Base-by-base conservation (phyloP, 192 early-diverging fungal genomes). In the Podila verticillata region DNA sequence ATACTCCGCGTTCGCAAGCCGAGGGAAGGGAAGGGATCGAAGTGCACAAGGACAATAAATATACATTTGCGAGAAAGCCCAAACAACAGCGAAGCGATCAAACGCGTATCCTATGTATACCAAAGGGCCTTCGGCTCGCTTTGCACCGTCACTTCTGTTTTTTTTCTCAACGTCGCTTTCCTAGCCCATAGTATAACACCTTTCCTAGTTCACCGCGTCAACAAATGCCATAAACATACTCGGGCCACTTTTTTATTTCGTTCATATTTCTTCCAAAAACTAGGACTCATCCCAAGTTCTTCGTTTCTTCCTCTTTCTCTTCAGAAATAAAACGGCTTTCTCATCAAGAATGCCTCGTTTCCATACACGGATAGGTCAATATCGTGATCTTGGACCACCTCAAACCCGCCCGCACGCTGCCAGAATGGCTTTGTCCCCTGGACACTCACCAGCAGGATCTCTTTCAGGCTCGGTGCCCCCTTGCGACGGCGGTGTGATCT, bases 391-490 rank as follows among this genome's bases (percentile, higher is more conserved):
- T 20, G 4, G 13, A 80, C 77, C 9, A 68, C 58, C 56, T 68
- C 22, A 44, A 80, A 80, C 15, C 77, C 77, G 0, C 70, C 70
- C 7, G 66, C 48, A 0, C 36, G 30, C 34, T 80, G 56, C 77
- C 77, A 80, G 57, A 80, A 80, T 9, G 77, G 77, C 12, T 24
- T 62, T 12, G 77, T 63, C 15, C 70, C 77, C 24, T 68, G 70
- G 0, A 80, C 77, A 47, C 77, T 80, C 32, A 80, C 77, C 17
- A 80, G 48, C 13, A 68, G 30, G 44, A 80, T 72, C 28, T 80
- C 77, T 57, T 80, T 80, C 30, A 80, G 28, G 26, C 68, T 72
- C 8, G 77, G 77, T 1, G 77, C 77, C 4, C 77, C 77, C 22
- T 56, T 63, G 0, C 51, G 47, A 7, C 54, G 65, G 2, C 20